Conservation (phyloP, 78 protist species). For the Dictyostelium intermedium region DNA sequence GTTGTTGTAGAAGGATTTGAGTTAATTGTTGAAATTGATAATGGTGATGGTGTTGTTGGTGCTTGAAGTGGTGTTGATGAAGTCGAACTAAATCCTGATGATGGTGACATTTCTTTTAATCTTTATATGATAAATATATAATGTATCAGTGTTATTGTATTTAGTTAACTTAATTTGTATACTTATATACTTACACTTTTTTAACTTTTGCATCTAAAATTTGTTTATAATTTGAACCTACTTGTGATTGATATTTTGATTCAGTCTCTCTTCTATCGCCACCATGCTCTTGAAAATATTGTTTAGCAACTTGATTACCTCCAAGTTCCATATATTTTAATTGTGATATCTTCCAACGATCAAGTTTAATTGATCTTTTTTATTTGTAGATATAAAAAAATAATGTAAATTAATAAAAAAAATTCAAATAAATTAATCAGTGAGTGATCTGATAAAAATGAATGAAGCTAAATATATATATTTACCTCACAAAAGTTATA, state of each 20-base stretch:
- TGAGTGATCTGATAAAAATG: neutral
- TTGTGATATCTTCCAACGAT: conserved; percentile 76
- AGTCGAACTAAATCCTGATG: neutral
- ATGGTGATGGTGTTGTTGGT: conserved; percentile 18
- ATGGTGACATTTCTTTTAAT: neutral
- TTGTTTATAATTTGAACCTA: conserved; percentile 28
- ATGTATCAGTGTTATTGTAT: neutral
- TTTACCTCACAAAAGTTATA: conserved; percentile 65
- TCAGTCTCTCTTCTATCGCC: conserved; percentile 19
- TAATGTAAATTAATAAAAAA: too few species aligned
- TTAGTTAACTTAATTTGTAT: neutral
- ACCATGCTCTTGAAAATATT: conserved; percentile 80
- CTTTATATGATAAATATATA: neutral
- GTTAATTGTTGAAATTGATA: neutral
- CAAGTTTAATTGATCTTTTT: conserved; percentile 51
- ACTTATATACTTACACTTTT: conserved; percentile 14
- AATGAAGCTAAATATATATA: neutral
- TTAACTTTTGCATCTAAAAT: conserved; percentile 4
- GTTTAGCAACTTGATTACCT: conserved; percentile 74
- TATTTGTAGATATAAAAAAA: neutral
- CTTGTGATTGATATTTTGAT: conserved; percentile 23
- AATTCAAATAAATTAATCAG: neutral
- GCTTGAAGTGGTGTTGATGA: conserved; percentile 1
- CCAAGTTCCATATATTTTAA: conserved; percentile 70
- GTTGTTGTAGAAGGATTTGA: conserved; percentile 1